These are phyloP conservation scores for Liriodendron chinense DNA, from an alignment of 164 flowering plant genomes.

Conservation along the genomic window DNA sequence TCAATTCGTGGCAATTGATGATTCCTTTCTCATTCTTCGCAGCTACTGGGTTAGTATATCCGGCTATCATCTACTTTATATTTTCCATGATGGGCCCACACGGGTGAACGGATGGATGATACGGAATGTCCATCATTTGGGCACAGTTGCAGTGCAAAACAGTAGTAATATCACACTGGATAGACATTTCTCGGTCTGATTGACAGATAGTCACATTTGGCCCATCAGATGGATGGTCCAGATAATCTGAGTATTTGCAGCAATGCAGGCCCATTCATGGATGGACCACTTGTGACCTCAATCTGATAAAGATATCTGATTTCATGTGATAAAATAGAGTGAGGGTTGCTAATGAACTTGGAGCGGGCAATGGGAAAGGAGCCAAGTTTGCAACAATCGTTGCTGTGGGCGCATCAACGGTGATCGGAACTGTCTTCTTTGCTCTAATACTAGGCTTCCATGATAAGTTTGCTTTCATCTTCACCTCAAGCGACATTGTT, in stretches of 20 bases:
- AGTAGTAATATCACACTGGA: background rate
- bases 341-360: background rate
- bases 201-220: no score
- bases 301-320: background rate
- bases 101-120: no score
- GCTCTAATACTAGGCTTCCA: background rate
- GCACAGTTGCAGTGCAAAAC: no score
- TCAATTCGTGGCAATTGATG: slow-evolving; percentile 69
- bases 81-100: no score
- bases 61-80: background rate
- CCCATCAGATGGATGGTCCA: no score
- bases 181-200: background rate
- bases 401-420: background rate
- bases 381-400: background rate
- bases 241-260: no score
- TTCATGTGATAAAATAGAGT: background rate
- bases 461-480: background rate
- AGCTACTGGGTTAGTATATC: slow-evolving; percentile 45
- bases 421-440: background rate
- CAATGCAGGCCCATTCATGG: background rate
- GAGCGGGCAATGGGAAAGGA: slow-evolving; percentile 2
- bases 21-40: slow-evolving; percentile 64
- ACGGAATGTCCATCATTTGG: no score
- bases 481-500: background rate
- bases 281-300: background rate